These are phyloP conservation scores for Cercospora janseana DNA, from an alignment of 2,329 filamentous ascomycete genomes.

Conservation along the genomic window DNA sequence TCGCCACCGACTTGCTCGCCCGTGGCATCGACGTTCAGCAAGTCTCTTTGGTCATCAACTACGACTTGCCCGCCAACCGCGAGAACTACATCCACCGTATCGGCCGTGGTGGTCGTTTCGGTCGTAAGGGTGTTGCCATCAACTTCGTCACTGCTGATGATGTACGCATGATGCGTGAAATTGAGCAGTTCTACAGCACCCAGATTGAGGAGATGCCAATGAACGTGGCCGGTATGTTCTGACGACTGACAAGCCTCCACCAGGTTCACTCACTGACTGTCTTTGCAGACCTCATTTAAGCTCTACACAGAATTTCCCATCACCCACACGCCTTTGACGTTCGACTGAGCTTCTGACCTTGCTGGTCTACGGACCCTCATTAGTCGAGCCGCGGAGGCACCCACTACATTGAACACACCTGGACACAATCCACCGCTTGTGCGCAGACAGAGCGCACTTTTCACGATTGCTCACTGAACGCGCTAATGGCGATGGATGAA, in stretches of 20 bases:
- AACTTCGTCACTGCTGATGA: slow-evolving; percentile 99
- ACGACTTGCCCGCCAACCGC: slow-evolving; percentile 96
- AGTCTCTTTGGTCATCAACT: slow-evolving; percentile 99
- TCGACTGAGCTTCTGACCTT: slow-evolving; percentile 27
- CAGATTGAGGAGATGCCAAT: slow-evolving; percentile 99
- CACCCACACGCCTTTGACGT: slow-evolving; percentile 25
- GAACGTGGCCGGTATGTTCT: slow-evolving; percentile 66
- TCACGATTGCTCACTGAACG: slow-evolving; percentile 20
- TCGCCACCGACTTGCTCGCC: slow-evolving; percentile 94
- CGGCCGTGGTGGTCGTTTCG: slow-evolving; percentile 98
- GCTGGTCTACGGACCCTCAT: slow-evolving; percentile 10
- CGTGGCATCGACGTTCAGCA: slow-evolving; percentile 99
- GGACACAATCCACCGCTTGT: slow-evolving; percentile 21
- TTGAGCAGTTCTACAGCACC: slow-evolving; percentile 99
- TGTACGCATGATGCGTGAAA: slow-evolving; percentile 99
- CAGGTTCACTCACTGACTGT: slow-evolving; percentile 41
- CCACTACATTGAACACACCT: slow-evolving; percentile 21
- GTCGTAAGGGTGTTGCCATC: slow-evolving; percentile 99
- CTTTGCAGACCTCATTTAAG: slow-evolving; percentile 42
- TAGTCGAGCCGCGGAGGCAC: slow-evolving; percentile 25
- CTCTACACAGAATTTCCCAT: slow-evolving; percentile 18
- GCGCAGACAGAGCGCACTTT: slow-evolving; percentile 24
- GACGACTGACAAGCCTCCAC: neutral
- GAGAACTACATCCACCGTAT: slow-evolving; percentile 99
- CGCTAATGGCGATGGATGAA: slow-evolving; percentile 28